Percentiles rank a stretch among this genome's conserved stretches.
phyloP scores from a whole-genome alignment of 2,329 filamentous ascomycete genomes.

The Penicillium psychrosexuale region DNA sequence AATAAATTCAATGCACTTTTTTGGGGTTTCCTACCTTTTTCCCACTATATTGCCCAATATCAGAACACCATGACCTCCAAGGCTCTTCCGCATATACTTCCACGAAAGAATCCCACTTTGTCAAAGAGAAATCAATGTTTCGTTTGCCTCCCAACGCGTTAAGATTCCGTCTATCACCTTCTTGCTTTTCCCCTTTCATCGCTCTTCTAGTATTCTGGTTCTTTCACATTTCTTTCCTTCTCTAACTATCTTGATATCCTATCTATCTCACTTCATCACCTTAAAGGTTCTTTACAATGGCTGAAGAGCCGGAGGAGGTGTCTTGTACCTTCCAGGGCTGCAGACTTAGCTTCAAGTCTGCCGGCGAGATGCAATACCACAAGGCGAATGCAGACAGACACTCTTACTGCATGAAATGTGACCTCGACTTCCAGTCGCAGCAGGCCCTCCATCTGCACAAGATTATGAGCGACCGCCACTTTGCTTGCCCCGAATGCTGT shows the following conservation, averaged over 20 bases:
- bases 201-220: not conserved
- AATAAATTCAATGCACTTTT: not conserved
- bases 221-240: not conserved
- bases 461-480: conserved; percentile 45
- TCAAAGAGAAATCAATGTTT: not conserved
- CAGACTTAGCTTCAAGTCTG: conserved; percentile 44
- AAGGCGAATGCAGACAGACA: conserved; percentile 45
- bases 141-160: not conserved
- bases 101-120: not conserved
- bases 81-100: not conserved
- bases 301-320: conserved; percentile 18
- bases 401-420: conserved; percentile 42
- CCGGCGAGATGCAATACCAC: conserved; percentile 50
- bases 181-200: not conserved
- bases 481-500: conserved; percentile 57
- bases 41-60: not conserved
- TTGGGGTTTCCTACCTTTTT: not conserved
- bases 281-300: not conserved
- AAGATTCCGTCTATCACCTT: not conserved
- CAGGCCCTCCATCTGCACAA: conserved; percentile 51
- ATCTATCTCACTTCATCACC: not conserved
- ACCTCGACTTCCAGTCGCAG: conserved; percentile 47
- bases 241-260: not conserved
- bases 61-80: not conserved
- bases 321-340: conserved; percentile 50